These are phyloP conservation scores for Acidomyces sp. DNA, from an alignment of 495 filamentous ascomycete species.

Conservation along the genomic window DNA sequence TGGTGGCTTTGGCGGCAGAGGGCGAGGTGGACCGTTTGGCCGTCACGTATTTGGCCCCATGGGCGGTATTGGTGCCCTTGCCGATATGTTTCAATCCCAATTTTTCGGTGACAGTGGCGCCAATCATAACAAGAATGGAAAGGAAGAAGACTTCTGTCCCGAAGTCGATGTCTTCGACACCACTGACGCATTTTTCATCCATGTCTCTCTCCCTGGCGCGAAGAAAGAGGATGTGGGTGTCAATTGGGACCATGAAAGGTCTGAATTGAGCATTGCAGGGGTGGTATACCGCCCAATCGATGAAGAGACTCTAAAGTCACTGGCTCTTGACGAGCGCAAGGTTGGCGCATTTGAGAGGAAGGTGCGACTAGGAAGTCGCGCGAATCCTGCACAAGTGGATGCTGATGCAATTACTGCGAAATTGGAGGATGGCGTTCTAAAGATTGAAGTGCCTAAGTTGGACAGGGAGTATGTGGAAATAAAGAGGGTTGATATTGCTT, in stretches of 20 bases:
- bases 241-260: slow-evolving; percentile 57
- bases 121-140: slow-evolving; percentile 10
- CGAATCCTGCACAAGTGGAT: slow-evolving; percentile 49
- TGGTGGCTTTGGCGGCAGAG: slow-evolving; percentile 24
- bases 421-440: slow-evolving; percentile 47
- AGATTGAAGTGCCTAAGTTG: slow-evolving; percentile 53
- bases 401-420: slow-evolving; percentile 55
- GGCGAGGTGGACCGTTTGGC: slow-evolving; percentile 17
- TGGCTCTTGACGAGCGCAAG: slow-evolving; percentile 50
- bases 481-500: slow-evolving; percentile 47
- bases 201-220: slow-evolving; percentile 62
- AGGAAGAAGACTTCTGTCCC: slow-evolving; percentile 44
- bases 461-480: slow-evolving; percentile 48
- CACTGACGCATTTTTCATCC: slow-evolving; percentile 46
- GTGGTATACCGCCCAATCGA: slow-evolving; percentile 58
- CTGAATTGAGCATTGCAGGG: slow-evolving; percentile 50
- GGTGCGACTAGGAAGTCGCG: slow-evolving; percentile 42
- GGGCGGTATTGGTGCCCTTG: slow-evolving; percentile 17
- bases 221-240: slow-evolving; percentile 66
- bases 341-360: slow-evolving; percentile 63
- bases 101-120: slow-evolving; percentile 18
- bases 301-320: slow-evolving; percentile 54
- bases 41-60: slow-evolving; percentile 9
- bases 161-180: slow-evolving; percentile 63
- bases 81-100: slow-evolving; percentile 21